A percentile compares a stretch with the other conserved stretches of the same genome.
phyloP scores from a whole-genome alignment of 202 grass and related monocot genomes.

The Tripidium arundinaceum region DNA sequence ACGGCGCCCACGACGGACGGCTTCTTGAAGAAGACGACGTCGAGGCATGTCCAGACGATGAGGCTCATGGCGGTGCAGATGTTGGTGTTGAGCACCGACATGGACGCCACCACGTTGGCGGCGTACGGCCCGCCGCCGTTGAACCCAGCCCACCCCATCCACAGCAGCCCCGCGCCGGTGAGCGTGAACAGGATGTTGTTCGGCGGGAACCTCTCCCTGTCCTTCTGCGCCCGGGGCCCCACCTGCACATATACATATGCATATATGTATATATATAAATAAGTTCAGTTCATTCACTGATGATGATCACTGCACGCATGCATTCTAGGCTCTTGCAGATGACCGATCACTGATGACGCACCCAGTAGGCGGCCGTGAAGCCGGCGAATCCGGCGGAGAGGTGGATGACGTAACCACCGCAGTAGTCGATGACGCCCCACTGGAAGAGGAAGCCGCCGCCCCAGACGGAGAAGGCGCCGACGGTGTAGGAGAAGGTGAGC shows the following conservation, averaged over 20 bases:
- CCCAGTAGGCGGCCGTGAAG: conserved; percentile 71
- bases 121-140: conserved; percentile 47
- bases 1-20: conserved; percentile 49
- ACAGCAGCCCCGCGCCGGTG: conserved; percentile 39
- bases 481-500: conserved; percentile 74
- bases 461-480: conserved; percentile 79
- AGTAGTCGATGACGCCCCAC: conserved; percentile 82
- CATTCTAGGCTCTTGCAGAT: too few relatives aligned
- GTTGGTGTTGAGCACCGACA: conserved; percentile 46
- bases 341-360: too few relatives aligned
- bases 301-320: too few relatives aligned
- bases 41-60: conserved; percentile 44
- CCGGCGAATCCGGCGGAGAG: conserved; percentile 57
- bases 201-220: conserved; percentile 42
- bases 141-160: conserved; percentile 52
- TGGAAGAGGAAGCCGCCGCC: conserved; percentile 75
- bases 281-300: too few relatives aligned
- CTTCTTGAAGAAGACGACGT: conserved; percentile 53
- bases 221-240: conserved; percentile 21
- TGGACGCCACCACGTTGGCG: conserved; percentile 32
- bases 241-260: neutral
- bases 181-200: conserved; percentile 50
- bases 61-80: conserved; percentile 44
- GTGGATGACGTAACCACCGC: conserved; percentile 71
- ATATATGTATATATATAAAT: too few relatives aligned